phyloP scores from a whole-genome alignment of 2,329 filamentous ascomycete genomes.

The Acarospora socialis region DNA sequence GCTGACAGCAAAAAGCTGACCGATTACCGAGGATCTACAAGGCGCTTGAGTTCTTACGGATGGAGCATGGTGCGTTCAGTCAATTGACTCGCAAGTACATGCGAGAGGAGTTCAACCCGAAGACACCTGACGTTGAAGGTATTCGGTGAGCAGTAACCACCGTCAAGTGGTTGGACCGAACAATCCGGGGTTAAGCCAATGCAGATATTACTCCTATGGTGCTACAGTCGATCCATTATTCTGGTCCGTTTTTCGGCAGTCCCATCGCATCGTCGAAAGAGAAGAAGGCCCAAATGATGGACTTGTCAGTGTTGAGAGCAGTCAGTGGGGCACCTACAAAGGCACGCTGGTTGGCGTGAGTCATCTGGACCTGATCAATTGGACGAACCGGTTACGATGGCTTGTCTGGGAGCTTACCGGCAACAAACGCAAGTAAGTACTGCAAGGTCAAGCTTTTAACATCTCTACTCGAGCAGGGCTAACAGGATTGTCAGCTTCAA shows the following conservation, averaged over 20 bases:
- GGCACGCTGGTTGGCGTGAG: conserved; percentile 49
- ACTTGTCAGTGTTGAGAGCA: conserved; percentile 45
- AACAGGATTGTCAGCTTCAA: conserved; percentile 37
- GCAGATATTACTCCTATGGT: conserved; percentile 48
- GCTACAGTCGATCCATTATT: conserved; percentile 41
- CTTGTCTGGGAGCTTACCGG: conserved; percentile 42
- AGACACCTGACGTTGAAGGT: conserved; percentile 39
- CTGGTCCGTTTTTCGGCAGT: conserved; percentile 43
- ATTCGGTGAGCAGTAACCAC: conserved; percentile 28
- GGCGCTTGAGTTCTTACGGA: conserved; percentile 37
- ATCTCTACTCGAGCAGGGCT: neutral
- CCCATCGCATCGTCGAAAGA: conserved; percentile 38
- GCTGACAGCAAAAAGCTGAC: conserved; percentile 31
- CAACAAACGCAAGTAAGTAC: conserved; percentile 36
- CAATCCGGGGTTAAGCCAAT: neutral
- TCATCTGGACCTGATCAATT: conserved; percentile 52
- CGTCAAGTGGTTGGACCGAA: conserved; percentile 8
- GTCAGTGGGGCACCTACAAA: conserved; percentile 47
- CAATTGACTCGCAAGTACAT: conserved; percentile 47
- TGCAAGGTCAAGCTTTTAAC: too few species aligned
- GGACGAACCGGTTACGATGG: conserved; percentile 49
- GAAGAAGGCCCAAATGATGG: conserved; percentile 49
- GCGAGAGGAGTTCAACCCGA: conserved; percentile 43
- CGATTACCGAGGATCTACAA: conserved; percentile 42
- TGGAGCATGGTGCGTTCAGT: conserved; percentile 47